Evolutionary conservation across 2,329 filamentous ascomycete species (phyloP), one percentile per base, ranked within the genome.

Genomic region (Phialocephala subalpina): DNA sequence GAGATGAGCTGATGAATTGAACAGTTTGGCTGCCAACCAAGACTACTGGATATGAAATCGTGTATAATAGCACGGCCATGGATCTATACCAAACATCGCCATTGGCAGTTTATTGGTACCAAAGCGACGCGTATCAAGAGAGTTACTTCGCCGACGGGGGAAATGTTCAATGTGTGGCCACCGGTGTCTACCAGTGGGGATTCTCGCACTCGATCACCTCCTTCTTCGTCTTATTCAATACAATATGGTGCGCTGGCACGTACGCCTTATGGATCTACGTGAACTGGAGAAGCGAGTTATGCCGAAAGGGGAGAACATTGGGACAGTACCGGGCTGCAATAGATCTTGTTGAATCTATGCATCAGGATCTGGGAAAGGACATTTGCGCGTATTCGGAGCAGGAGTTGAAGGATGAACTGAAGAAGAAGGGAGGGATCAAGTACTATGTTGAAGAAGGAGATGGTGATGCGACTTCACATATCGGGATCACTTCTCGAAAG

Each of bases 321-420:
- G 60, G 60, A 9, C 53, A 62, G 52, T 62, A 62, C 36, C 18
- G 60, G 16, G 60, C 60, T 5, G 52, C 52, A 36, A 14, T 62
- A 14, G 60, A 62, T 57, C 11, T 62, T 8, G 35, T 42, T 4
- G 60, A 62, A 35, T 38, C 49, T 49, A 62, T 62, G 1, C 18
- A 45, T 1, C 6, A 45, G 9, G 60, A 62, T 56, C 38, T 62
- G 2, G 52, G 60, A 3, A n/a, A 9, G 1, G 25, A 62, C 57
- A 56, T 57, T 20, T 49, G 60, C 47, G 49, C 60, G n/a, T 62
- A 62, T 47, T 27, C 47, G 9, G 49, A 62, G 22, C 12, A 27
- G n/a, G 60, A 62, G 36, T n/a, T 57, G 11, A 20, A 62, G 47
- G 20, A 42, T 11, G 49, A 57, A 27, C 16, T 62, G 49, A 33